Percentiles rank a stretch among this genome's conserved stretches.
These are phyloP conservation scores for Phytophthora parvispora DNA, from an alignment of 352 stramenopile species.

Conservation along the genomic window DNA sequence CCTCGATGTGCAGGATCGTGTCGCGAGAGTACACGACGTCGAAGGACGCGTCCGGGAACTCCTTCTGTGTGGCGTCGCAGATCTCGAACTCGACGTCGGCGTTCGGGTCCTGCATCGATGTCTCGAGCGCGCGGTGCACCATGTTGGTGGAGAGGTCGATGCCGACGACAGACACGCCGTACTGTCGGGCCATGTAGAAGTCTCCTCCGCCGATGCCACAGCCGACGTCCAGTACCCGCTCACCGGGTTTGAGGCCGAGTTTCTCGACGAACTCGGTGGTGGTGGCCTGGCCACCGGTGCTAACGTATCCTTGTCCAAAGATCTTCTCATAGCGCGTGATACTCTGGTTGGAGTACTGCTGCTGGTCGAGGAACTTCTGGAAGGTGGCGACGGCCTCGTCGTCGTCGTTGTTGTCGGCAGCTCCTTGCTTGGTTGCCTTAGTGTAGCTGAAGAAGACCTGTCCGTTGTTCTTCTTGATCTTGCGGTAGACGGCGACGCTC, in stretches of 20 bases:
- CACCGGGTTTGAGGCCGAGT: conserved; percentile 64
- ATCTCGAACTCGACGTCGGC: conserved; percentile 80
- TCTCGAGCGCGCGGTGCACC: conserved; percentile 77
- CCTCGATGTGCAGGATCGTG: conserved; percentile 80
- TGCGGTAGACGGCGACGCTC: conserved; percentile 71
- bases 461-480: conserved; percentile 87
- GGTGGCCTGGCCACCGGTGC: conserved; percentile 68
- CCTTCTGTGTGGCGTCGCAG: conserved; percentile 67
- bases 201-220: conserved; percentile 93
- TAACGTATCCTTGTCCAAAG: conserved; percentile 81
- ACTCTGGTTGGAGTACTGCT: conserved; percentile 78
- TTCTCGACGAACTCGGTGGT: conserved; percentile 81
- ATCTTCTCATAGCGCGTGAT: conserved; percentile 85
- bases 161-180: conserved; percentile 81
- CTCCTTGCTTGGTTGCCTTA: conserved; percentile 56
- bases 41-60: conserved; percentile 71
- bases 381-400: conserved; percentile 59
- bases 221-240: conserved; percentile 90
- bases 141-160: conserved; percentile 86
- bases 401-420: conserved; percentile 8
- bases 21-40: conserved; percentile 83
- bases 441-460: conserved; percentile 82
- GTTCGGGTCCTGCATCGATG: conserved; percentile 55
- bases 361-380: conserved; percentile 76
- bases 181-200: conserved; percentile 93